These are phyloP conservation scores for Tylopilus felleus DNA, from an alignment of 768 basidiomycete genomes.

Conservation along the genomic window DNA sequence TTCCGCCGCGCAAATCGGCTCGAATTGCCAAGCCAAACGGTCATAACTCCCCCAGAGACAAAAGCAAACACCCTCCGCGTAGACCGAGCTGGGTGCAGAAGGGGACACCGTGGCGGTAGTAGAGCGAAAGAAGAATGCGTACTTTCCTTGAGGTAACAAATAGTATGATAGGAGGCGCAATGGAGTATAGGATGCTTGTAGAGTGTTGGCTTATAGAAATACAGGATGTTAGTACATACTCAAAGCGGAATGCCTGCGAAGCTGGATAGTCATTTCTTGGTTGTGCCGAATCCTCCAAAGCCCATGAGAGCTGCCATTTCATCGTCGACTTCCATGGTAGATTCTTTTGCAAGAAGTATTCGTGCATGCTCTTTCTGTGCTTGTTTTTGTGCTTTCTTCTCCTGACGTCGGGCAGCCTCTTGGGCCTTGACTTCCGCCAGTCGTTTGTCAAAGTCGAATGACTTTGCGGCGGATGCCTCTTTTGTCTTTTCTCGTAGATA, in stretches of 20 bases:
- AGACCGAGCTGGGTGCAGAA: no score
- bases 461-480: slow-evolving; percentile 76
- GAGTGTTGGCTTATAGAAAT: slow-evolving; percentile 7
- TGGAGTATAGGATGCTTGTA: background rate
- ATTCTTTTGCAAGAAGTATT: slow-evolving; percentile 56
- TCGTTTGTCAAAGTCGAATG: slow-evolving; percentile 93
- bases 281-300: slow-evolving; percentile 84
- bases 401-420: slow-evolving; percentile 61
- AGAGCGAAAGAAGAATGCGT: slow-evolving; percentile 1
- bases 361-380: slow-evolving; percentile 72
- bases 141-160: slow-evolving; percentile 17
- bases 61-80: no score
- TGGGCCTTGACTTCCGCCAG: slow-evolving; percentile 76
- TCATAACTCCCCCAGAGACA: no score
- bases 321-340: slow-evolving; percentile 45
- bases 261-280: slow-evolving; percentile 60
- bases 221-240: slow-evolving; percentile 16
- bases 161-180: background rate
- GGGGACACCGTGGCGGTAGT: background rate
- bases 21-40: no score
- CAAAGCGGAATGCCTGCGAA: background rate
- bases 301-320: slow-evolving; percentile 87
- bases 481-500: slow-evolving; percentile 83
- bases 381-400: slow-evolving; percentile 78
- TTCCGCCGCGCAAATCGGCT: no score